phyloP scores from a whole-genome alignment of 176 grass and related monocot genomes.

The Phoenix roebelenii region DNA sequence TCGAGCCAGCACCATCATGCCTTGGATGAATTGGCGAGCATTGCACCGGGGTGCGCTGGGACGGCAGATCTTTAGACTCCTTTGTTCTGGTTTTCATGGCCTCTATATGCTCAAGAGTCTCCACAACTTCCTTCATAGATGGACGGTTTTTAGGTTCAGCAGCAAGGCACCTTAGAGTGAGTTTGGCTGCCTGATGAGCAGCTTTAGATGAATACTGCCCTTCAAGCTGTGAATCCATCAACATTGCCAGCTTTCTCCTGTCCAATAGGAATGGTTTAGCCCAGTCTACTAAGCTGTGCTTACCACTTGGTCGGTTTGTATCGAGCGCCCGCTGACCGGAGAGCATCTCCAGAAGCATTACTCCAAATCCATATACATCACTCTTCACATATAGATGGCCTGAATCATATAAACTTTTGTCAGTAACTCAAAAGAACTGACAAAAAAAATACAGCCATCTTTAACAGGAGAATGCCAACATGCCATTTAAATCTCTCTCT shows the following conservation, averaged over 20 bases:
- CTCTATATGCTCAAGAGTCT: constrained; percentile 51
- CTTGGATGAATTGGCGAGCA: not conserved
- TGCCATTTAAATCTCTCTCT: too few species aligned
- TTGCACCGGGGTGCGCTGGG: not conserved
- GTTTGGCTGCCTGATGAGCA: constrained; percentile 35
- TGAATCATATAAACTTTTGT: constrained; percentile 4
- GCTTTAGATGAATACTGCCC: constrained; percentile 57
- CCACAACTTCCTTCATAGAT: constrained; percentile 56
- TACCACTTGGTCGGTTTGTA: constrained; percentile 50
- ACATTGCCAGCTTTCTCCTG: constrained; percentile 36
- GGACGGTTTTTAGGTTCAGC: constrained; percentile 56
- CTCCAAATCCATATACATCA: constrained; percentile 81
- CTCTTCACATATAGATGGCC: constrained; percentile 81
- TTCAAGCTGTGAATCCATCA: constrained; percentile 56
- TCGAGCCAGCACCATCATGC: too few species aligned
- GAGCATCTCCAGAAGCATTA: constrained; percentile 66
- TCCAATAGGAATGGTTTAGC: constrained; percentile 37
- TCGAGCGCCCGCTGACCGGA: constrained; percentile 72
- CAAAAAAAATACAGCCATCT: too few species aligned
- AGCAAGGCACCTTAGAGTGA: constrained; percentile 47
- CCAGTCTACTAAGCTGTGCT: constrained; percentile 65
- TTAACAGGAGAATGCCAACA: too few species aligned
- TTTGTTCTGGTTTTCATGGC: constrained; percentile 7
- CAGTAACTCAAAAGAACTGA: not conserved
- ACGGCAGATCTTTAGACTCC: constrained; percentile 23